Evolutionary conservation across 306 rosid genomes (phyloP), one percentile per base, ranked within the genome.

Genomic region (Castanopsis chinensis): DNA sequence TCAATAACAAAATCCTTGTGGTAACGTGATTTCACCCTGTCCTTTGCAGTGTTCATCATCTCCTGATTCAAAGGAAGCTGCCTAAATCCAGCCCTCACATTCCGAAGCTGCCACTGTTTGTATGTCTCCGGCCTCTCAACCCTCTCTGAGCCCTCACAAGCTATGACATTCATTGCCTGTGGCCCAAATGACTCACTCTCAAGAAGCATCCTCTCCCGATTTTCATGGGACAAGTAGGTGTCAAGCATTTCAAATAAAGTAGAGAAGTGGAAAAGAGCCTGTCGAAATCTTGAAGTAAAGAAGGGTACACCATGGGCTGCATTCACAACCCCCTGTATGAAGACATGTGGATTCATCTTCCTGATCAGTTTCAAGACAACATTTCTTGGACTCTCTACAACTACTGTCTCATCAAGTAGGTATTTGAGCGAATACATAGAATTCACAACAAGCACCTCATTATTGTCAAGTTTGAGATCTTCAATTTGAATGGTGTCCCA

Each of bases 401-500:
- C 68, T 18, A 84, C 87, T 27, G 85, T 85, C 76, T 85, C 88
- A 43, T 85, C 88, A 27, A 85, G 85, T 15, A 85, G 37, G 54
- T 78, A 77, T 81, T 71, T 85, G 19, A 81, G 60, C 21, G 85
- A 77, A 82, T 51, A 78, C 23, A 71, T 17, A 17, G 65, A 60
- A 33, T 81, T 85, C 65, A 85, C 85, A 61, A 85, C 81, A 61
- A 81, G 83, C 73, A 81, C 82, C 58, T 81, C 85, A 33, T 78
- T 80, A 30, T 9, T 23, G 32, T 77, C 80, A 19, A 85, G 85
- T 68, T 85, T 85, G 23, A 85, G 83, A 74, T 77, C 83, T 78
- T 85, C 85, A 54, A 85, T 81, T 61, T 30, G 77, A 78, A 85
- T 77, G 21, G 83, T 85, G 65, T 81, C 88, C 88, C 85, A 85